phyloP scores from a whole-genome alignment of 176 grass and related monocot genomes.

The Thalia dealbata region DNA sequence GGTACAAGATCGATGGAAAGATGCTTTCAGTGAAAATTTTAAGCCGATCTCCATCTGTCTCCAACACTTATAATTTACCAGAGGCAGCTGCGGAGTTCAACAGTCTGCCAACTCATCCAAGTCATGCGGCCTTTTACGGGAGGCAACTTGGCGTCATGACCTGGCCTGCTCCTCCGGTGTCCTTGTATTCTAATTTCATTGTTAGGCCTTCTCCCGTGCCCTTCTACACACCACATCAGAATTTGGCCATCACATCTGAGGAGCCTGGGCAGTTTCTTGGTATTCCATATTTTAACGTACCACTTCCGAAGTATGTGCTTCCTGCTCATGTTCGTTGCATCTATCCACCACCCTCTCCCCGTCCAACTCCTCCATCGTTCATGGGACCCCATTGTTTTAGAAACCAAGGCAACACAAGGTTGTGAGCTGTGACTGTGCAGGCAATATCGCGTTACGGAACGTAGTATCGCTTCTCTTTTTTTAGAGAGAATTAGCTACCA shows the following conservation, averaged over 20 bases:
- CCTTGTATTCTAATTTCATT: slow-evolving; percentile 4
- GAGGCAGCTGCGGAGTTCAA: neutral
- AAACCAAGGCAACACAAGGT: too few species aligned
- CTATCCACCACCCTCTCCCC: too few species aligned
- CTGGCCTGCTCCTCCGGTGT: slow-evolving; percentile 38
- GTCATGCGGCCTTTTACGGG: neutral
- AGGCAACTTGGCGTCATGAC: slow-evolving; percentile 11
- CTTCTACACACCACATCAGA: neutral
- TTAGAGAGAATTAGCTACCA: too few species aligned
- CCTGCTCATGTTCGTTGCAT: too few species aligned
- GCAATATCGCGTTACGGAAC: too few species aligned
- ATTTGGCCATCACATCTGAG: neutral
- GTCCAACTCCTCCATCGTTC: too few species aligned
- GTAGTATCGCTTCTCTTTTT: too few species aligned
- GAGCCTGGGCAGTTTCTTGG: slow-evolving; percentile 10
- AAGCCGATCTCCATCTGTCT: slow-evolving; percentile 19
- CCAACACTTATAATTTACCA: slow-evolving; percentile 19
- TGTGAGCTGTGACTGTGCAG: too few species aligned
- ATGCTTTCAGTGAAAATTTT: slow-evolving; percentile 38
- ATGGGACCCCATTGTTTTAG: too few species aligned
- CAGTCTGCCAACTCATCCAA: slow-evolving; percentile 17
- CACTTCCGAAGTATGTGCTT: too few species aligned
- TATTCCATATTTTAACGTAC: neutral
- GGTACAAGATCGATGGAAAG: slow-evolving; percentile 42
- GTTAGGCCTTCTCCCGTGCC: neutral